These are phyloP conservation scores for Turritis glabra DNA, from an alignment of 345 rosid genomes.

Conservation along the genomic window DNA sequence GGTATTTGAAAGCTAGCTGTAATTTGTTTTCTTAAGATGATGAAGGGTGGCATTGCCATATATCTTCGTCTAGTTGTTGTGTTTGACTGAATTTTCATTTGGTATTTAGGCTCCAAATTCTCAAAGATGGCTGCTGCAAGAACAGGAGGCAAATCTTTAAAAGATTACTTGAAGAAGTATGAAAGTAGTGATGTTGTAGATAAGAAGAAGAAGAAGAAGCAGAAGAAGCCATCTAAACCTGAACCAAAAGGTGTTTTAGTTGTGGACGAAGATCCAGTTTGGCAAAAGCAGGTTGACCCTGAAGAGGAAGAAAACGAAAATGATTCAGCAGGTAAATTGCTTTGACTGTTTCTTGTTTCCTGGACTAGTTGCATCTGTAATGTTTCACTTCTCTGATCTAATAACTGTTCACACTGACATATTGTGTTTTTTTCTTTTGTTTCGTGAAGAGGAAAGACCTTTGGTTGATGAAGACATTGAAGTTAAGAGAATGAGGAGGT, in stretches of 20 bases:
- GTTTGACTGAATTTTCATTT: constrained; percentile 4
- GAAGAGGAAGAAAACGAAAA: constrained; percentile 59
- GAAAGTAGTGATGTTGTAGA: constrained; percentile 54
- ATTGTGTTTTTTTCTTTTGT: neutral
- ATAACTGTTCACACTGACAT: neutral
- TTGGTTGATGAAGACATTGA: constrained; percentile 84
- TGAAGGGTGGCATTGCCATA: neutral
- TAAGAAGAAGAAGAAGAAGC: constrained; percentile 66
- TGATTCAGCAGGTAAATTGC: constrained; percentile 65
- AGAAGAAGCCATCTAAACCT: constrained; percentile 52
- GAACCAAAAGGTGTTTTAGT: constrained; percentile 59
- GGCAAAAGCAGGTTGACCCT: constrained; percentile 76
- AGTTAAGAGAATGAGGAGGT: constrained; percentile 79
- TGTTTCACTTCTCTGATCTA: neutral
- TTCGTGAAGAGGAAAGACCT: constrained; percentile 77
- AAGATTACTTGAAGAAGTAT: constrained; percentile 80
- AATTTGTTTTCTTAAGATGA: neutral
- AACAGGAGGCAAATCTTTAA: constrained; percentile 49
- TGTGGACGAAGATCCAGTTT: constrained; percentile 88
- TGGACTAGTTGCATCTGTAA: neutral
- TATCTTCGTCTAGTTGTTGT: neutral
- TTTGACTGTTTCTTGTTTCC: neutral
- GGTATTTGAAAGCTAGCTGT: neutral
- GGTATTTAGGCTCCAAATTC: neutral
- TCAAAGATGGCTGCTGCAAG: constrained; percentile 44